Conservation (phyloP, 768 basidiomycete species). For the Tephrocybe sp. region DNA sequence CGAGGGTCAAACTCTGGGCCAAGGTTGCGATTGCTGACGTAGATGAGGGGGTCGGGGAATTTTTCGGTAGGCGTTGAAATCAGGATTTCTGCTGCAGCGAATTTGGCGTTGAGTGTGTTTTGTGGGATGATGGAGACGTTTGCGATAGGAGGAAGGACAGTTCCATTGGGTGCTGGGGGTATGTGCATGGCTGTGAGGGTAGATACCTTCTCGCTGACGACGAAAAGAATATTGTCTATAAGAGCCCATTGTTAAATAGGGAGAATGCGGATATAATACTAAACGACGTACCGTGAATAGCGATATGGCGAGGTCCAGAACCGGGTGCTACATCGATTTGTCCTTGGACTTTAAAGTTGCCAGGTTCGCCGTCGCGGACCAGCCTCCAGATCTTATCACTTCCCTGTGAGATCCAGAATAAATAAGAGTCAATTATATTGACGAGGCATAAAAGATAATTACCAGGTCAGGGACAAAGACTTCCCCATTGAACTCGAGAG, state of each 20-base stretch:
- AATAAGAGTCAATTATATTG: background rate
- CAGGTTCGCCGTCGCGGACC: conserved; percentile 37
- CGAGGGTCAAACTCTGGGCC: conserved; percentile 41
- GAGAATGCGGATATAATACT: background rate
- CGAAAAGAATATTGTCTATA: conserved; percentile 47
- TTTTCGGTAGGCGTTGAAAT: conserved; percentile 38
- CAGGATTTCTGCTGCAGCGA: conserved; percentile 54
- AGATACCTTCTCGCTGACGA: conserved; percentile 49
- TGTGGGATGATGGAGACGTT: conserved; percentile 44
- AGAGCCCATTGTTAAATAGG: background rate
- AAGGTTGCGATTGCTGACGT: conserved; percentile 56
- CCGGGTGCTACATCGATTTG: conserved; percentile 57
- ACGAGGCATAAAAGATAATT: conserved; percentile 14
- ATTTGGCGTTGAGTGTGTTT: conserved; percentile 34
- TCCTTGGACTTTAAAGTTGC: conserved; percentile 54
- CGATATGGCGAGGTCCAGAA: conserved; percentile 62
- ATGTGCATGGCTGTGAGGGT: conserved; percentile 51
- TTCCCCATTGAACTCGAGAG: conserved; percentile 51
- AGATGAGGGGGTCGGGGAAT: conserved; percentile 49
- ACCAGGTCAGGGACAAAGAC: conserved; percentile 68
- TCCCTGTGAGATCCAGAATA: conserved; percentile 54
- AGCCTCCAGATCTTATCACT: conserved; percentile 70
- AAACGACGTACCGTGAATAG: conserved; percentile 28
- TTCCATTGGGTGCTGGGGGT: conserved; percentile 46
- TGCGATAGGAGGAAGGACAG: conserved; percentile 40